Percentiles rank a stretch among this genome's conserved stretches.
Conservation (phyloP, 371 early-diverging fungal species). For the Lichtheimia corymbifera region DNA sequence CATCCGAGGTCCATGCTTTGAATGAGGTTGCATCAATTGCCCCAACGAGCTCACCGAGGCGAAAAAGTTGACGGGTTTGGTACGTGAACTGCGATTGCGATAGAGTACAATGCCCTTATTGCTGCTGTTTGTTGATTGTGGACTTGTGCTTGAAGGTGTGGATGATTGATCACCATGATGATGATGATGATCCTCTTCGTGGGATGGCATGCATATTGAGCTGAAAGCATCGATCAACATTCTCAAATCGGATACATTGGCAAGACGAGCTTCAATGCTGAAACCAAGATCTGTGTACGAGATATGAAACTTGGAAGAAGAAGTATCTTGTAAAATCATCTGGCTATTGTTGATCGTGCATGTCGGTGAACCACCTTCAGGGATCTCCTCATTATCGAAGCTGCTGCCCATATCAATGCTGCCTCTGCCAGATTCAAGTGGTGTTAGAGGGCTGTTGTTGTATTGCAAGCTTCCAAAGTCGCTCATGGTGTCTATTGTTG, state of each 20-base stretch:
- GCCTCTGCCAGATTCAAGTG: not conserved
- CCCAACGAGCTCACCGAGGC: constrained; percentile 30
- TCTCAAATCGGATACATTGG: constrained; percentile 27
- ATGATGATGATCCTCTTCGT: not conserved
- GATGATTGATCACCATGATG: not conserved
- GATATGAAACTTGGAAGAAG: constrained; percentile 20
- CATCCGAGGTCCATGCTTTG: constrained; percentile 22
- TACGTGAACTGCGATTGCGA: constrained; percentile 36
- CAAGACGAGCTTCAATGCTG: constrained; percentile 30
- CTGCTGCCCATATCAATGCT: constrained; percentile 3
- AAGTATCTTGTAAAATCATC: not conserved
- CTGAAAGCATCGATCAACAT: constrained; percentile 30
- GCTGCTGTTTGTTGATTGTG: not conserved
- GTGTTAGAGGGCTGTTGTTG: not conserved
- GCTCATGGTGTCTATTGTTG: too few species aligned
- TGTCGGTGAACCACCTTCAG: not conserved
- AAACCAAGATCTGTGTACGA: constrained; percentile 30
- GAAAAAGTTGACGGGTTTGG: constrained; percentile 44
- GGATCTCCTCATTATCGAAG: not conserved
- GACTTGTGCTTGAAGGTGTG: not conserved
- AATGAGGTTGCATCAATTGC: constrained; percentile 23
- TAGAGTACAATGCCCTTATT: constrained; percentile 24
- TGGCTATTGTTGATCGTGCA: not conserved
- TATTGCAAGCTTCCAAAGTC: too few species aligned
- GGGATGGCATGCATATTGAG: constrained; percentile 11